Base-by-base conservation (phyloP, 2,329 filamentous ascomycete species). In the Colletotrichum tropicicola region DNA sequence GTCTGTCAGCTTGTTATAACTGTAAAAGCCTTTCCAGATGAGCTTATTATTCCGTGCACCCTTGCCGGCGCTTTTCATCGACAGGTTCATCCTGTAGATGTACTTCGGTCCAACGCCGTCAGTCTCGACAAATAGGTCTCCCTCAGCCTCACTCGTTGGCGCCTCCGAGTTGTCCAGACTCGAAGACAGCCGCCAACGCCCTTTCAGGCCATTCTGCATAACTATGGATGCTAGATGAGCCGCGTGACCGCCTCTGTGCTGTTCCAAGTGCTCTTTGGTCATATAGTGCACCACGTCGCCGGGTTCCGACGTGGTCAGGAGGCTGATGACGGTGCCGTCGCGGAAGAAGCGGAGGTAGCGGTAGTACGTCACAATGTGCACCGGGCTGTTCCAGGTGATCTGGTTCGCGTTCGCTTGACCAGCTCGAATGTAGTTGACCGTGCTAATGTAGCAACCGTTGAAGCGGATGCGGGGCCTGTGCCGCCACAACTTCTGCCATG, bases 301-400 rank as follows among this genome's bases (percentile, higher is more conserved):
- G 1, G 96, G 96, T 74, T 97, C 93, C 5, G 87, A 80, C 0
- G 92, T 97, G 0, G 92, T 93, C 35, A 97, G 85, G 2, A 99
- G 85, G 57, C 90, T 93, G 64, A 98, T 89, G 68, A 87, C 89
- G 1, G 91, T 91, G 27, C 96, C 96, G 76, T 98, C 93, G 23
- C 94, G 92, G 80, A 96, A 96, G 81, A 99, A 96, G 56, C 96
- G 54, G 4, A 99, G 87, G 79, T 98, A 99, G 62, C 96, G 93
- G 80, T 97, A 99, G 80, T 98, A 99, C 1, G 96, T 99, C 51
- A 99, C 94, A 63, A 98, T 97, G 75, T 97, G 94, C 35, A 98
- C 91, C 8, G 94, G 94, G 23, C 87, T 91, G 72, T 83, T 82
- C 93, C 94, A 97, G 1, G 92, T 91, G 17, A 91, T 80, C 58